Conservation (phyloP, 2,329 filamentous ascomycete species). For the Exophiala xenobiotica region DNA sequence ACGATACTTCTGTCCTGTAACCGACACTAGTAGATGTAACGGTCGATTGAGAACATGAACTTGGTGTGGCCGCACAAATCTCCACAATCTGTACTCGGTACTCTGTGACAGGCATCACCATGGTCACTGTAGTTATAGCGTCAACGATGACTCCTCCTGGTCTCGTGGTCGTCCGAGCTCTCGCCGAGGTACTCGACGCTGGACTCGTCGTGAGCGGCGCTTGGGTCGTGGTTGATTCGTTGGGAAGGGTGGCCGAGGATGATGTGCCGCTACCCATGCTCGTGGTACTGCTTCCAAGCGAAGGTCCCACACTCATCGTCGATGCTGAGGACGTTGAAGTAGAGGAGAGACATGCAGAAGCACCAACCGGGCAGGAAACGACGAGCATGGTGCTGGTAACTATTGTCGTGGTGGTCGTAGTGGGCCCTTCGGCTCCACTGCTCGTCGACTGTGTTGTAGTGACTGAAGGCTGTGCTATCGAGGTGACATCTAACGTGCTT, state of each 20-base stretch:
- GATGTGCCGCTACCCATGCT: not conserved
- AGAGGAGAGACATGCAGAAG: slow-evolving; percentile 2
- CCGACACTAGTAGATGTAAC: slow-evolving; percentile 12
- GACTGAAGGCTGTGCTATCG: not conserved
- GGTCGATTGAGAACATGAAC: slow-evolving; percentile 15
- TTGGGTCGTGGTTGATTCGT: not conserved
- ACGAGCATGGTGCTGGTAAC: slow-evolving; percentile 12
- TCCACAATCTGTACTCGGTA: slow-evolving; percentile 21
- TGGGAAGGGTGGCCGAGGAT: not conserved
- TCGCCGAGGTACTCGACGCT: slow-evolving; percentile 1
- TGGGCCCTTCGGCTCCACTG: not conserved
- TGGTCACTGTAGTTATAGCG: slow-evolving; percentile 17
- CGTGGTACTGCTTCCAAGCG: not conserved
- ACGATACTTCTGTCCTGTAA: slow-evolving; percentile 21
- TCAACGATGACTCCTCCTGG: slow-evolving; percentile 12
- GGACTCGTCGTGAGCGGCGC: not conserved
- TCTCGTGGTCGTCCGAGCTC: slow-evolving; percentile 1
- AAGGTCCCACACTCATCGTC: not conserved
- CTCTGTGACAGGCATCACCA: slow-evolving; percentile 16
- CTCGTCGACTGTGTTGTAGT: not conserved
- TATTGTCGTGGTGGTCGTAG: slow-evolving; percentile 14
- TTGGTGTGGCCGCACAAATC: slow-evolving; percentile 18
- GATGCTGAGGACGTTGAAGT: not conserved
- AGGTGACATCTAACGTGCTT: not conserved
- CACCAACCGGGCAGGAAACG: slow-evolving; percentile 11